A percentile compares a stretch with the other conserved stretches of the same genome.
These are phyloP conservation scores for Penicillium sp. DNA, from an alignment of 2,329 filamentous ascomycete species.

Conservation along the genomic window DNA sequence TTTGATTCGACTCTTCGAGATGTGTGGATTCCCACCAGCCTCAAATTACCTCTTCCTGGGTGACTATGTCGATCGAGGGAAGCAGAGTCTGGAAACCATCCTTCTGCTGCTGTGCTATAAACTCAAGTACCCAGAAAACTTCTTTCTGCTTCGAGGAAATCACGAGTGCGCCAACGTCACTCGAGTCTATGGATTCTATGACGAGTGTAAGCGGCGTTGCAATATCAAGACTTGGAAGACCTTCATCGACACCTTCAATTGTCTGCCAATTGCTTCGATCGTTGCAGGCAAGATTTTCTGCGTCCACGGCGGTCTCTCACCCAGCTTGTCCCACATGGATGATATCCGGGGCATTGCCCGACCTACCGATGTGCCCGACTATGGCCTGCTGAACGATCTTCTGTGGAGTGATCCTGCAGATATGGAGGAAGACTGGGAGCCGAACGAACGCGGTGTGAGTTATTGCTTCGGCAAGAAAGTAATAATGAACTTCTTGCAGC, in stretches of 20 bases:
- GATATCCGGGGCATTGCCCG: constrained; percentile 94
- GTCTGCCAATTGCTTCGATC: constrained; percentile 89
- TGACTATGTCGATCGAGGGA: constrained; percentile 94
- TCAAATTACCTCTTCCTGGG: constrained; percentile 92
- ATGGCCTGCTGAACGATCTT: constrained; percentile 88
- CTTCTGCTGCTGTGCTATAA: constrained; percentile 91
- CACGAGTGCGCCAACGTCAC: constrained; percentile 97
- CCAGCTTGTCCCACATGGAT: constrained; percentile 92
- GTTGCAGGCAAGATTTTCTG: constrained; percentile 97
- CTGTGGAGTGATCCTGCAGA: constrained; percentile 97
- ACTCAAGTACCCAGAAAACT: constrained; percentile 94
- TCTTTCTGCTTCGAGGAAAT: constrained; percentile 89
- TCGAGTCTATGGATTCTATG: constrained; percentile 93
- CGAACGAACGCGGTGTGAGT: constrained; percentile 92
- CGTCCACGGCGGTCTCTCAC: constrained; percentile 90
- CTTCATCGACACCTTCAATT: constrained; percentile 95
- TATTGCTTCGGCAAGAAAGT: constrained; percentile 99
- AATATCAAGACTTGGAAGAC: constrained; percentile 99
- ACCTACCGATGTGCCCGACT: constrained; percentile 95
- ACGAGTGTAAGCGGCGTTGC: constrained; percentile 92
- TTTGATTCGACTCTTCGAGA: constrained; percentile 93
- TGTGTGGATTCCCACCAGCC: constrained; percentile 91
- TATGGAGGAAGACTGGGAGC: constrained; percentile 97
- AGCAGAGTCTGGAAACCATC: constrained; percentile 93
- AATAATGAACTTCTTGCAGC: constrained; percentile 89